Evolutionary conservation across 139 green algal genomes (phyloP).

Genomic region (Closterium sp.): DNA sequence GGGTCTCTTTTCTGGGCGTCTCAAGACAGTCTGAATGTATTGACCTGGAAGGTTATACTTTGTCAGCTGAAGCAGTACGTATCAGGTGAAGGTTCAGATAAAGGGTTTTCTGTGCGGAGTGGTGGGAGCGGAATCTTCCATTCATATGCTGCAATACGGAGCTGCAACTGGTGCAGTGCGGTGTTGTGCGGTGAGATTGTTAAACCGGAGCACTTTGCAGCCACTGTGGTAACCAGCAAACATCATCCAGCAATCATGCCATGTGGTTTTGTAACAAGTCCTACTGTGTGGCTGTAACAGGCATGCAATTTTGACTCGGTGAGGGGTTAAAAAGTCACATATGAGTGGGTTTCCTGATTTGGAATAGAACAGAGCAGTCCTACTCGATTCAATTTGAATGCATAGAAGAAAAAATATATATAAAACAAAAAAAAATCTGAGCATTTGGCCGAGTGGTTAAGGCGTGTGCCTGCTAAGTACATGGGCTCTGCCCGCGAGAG

Average conservation of each 20-base stretch:
- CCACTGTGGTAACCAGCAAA: no score
- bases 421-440: no score
- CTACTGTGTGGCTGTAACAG: no score
- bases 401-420: no score
- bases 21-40: neutral
- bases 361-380: no score
- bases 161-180: neutral
- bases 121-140: neutral
- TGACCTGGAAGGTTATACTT: neutral
- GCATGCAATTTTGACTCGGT: no score
- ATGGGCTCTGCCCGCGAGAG: neutral
- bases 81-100: neutral
- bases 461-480: neutral
- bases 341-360: no score
- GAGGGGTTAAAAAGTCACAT: no score
- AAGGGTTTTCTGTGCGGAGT: neutral
- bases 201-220: neutral
- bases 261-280: no score
- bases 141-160: neutral
- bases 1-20: no score
- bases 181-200: neutral
- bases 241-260: no score
- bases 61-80: neutral
- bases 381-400: no score
- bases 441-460: neutral